Evolutionary conservation across 2,329 filamentous ascomycete genomes (phyloP).

Genomic region (Fusarium chlamydosporum): DNA sequence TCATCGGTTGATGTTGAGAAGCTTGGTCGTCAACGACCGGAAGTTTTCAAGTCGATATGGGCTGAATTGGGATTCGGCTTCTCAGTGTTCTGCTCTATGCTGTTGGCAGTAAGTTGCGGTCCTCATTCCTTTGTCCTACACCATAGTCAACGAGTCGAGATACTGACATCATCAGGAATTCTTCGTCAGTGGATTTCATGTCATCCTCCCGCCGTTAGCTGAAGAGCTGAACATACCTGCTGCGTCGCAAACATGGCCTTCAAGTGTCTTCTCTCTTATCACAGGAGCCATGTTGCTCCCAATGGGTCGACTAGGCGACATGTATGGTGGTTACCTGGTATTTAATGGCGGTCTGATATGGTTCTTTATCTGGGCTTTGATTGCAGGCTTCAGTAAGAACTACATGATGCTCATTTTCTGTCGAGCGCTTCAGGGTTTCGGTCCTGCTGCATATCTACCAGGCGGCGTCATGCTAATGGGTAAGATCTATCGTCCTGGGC

Average conservation of each 20-base stretch:
- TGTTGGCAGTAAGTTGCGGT: constrained; percentile 43
- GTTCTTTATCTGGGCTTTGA: constrained; percentile 77
- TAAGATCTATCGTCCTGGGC: constrained; percentile 76
- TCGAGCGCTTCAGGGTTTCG: constrained; percentile 81
- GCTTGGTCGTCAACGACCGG: constrained; percentile 48
- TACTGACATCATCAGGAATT: constrained; percentile 44
- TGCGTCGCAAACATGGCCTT: constrained; percentile 74
- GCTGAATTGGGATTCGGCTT: constrained; percentile 47
- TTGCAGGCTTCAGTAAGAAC: constrained; percentile 77
- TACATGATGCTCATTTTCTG: constrained; percentile 79
- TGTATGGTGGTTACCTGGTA: constrained; percentile 72
- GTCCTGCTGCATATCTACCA: constrained; percentile 79
- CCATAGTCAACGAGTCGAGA: background rate
- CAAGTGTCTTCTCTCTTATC: constrained; percentile 71
- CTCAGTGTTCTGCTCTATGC: constrained; percentile 47
- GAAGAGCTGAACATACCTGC: constrained; percentile 73
- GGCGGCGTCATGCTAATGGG: constrained; percentile 79
- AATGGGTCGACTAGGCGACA: constrained; percentile 72
- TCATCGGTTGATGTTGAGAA: constrained; percentile 43
- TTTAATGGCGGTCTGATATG: constrained; percentile 73
- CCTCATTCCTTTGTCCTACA: background rate
- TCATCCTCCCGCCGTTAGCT: constrained; percentile 75
- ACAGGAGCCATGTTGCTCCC: constrained; percentile 72
- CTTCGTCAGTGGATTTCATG: constrained; percentile 50
- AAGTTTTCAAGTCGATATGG: constrained; percentile 45